Percentiles rank a stretch among this genome's conserved stretches.
Conservation (phyloP, 2,329 filamentous ascomycete genomes). For the Colletotrichum sp. region DNA sequence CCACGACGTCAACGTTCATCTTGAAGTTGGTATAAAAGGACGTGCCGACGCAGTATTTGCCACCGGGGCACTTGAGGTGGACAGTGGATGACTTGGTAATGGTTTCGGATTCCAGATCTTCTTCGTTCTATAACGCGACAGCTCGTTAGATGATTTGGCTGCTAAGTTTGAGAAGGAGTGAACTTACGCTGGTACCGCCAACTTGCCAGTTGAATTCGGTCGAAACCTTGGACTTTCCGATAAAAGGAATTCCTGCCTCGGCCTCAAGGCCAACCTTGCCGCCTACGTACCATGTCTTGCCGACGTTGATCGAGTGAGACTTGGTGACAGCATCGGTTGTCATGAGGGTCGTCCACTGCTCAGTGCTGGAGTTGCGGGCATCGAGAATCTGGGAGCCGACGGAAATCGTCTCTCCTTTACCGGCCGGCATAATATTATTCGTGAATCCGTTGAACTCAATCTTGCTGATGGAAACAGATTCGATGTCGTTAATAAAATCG, state of each 20-base stretch:
- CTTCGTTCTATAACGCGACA: background rate
- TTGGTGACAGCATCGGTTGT: background rate
- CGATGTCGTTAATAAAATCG: background rate
- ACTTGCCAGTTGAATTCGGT: background rate
- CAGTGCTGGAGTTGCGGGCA: background rate
- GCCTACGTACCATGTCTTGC: background rate
- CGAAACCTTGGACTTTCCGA: background rate
- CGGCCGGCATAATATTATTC: background rate
- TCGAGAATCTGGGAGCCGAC: background rate
- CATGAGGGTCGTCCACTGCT: background rate
- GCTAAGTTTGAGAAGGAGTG: background rate
- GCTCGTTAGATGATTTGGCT: background rate
- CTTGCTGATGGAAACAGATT: background rate
- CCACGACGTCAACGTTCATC: slow-evolving; percentile 11
- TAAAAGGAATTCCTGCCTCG: background rate
- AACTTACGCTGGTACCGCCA: background rate
- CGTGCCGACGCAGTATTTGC: slow-evolving; percentile 16
- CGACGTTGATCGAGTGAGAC: background rate
- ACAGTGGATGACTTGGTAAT: background rate
- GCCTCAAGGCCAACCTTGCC: background rate
- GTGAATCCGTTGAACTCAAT: background rate
- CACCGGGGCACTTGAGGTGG: slow-evolving; percentile 2
- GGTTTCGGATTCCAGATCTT: background rate
- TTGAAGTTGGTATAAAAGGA: slow-evolving; percentile 17
- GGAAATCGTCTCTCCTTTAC: background rate